Percentiles rank a stretch among this genome's conserved stretches.
Evolutionary conservation across 2,329 filamentous ascomycete genomes (phyloP).

Genomic region (Alternaria tenuissima): DNA sequence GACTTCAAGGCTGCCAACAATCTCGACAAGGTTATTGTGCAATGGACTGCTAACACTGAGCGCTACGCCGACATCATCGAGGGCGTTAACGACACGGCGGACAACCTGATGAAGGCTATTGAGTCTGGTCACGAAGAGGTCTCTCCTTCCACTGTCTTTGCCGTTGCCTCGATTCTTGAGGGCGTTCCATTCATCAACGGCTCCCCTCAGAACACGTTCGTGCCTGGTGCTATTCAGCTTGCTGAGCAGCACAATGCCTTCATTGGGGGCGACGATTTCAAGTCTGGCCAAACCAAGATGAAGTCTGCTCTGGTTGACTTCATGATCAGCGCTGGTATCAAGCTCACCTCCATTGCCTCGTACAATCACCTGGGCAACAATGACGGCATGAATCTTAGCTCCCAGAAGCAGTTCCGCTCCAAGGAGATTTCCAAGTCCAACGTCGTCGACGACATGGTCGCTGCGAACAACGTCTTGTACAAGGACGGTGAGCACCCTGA

Average conservation of each 20-base stretch:
- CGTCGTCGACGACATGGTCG: constrained; percentile 99
- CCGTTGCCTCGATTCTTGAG: constrained; percentile 92
- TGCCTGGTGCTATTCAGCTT: constrained; percentile 88
- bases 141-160: constrained; percentile 95
- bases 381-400: constrained; percentile 97
- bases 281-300: constrained; percentile 99
- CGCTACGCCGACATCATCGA: constrained; percentile 87
- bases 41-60: constrained; percentile 99
- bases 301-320: constrained; percentile 99
- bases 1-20: constrained; percentile 87
- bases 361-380: constrained; percentile 99
- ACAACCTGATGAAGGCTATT: constrained; percentile 90
- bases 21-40: constrained; percentile 94
- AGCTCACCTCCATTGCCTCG: constrained; percentile 96
- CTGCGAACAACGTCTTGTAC: constrained; percentile 91
- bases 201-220: constrained; percentile 98
- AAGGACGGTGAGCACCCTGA: constrained; percentile 92
- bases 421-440: constrained; percentile 99
- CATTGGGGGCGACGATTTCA: constrained; percentile 99
- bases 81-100: constrained; percentile 95
- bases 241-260: constrained; percentile 88
- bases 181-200: constrained; percentile 96
- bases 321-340: constrained; percentile 97
- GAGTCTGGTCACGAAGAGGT: constrained; percentile 87
- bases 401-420: constrained; percentile 97